Percentiles rank a stretch among this genome's conserved stretches.
These are phyloP conservation scores for Plantago rigida DNA, from an alignment of 305 asterid species.

Conservation along the genomic window DNA sequence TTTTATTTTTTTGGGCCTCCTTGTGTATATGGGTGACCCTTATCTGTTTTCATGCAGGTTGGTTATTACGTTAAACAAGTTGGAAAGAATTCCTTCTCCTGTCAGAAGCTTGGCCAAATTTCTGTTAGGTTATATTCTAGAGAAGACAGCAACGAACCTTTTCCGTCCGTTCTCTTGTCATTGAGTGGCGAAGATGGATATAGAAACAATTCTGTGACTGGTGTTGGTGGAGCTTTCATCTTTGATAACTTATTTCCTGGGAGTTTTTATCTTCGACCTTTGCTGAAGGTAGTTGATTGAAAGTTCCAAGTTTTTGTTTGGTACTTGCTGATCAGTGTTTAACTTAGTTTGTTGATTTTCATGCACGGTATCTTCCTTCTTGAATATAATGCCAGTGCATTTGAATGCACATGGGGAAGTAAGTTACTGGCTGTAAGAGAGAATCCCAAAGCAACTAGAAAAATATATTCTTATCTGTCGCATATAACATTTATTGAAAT, in stretches of 20 bases:
- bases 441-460: slow-evolving; percentile 19
- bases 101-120: slow-evolving; percentile 85
- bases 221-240: slow-evolving; percentile 63
- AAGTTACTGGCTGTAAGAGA: slow-evolving; percentile 9
- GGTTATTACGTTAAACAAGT: slow-evolving; percentile 75
- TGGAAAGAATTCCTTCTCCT: slow-evolving; percentile 66
- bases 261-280: slow-evolving; percentile 89
- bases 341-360: slow-evolving; percentile 11
- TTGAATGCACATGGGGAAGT: slow-evolving; percentile 8
- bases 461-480: slow-evolving; percentile 6
- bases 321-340: slow-evolving; percentile 12
- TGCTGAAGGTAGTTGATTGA: slow-evolving; percentile 60
- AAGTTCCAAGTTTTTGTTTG: slow-evolving; percentile 1
- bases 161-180: slow-evolving; percentile 82
- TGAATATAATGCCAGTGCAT: neutral
- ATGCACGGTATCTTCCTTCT: slow-evolving; percentile 15
- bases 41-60: slow-evolving; percentile 49
- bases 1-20: neutral
- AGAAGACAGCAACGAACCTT: slow-evolving; percentile 60
- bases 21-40: neutral
- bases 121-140: slow-evolving; percentile 56
- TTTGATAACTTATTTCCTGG: slow-evolving; percentile 86
- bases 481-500: slow-evolving; percentile 1
- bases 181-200: slow-evolving; percentile 99
- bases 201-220: slow-evolving; percentile 80